Evolutionary conservation across 2,329 filamentous ascomycete species (phyloP).

Genomic region (Penicillium sp.): DNA sequence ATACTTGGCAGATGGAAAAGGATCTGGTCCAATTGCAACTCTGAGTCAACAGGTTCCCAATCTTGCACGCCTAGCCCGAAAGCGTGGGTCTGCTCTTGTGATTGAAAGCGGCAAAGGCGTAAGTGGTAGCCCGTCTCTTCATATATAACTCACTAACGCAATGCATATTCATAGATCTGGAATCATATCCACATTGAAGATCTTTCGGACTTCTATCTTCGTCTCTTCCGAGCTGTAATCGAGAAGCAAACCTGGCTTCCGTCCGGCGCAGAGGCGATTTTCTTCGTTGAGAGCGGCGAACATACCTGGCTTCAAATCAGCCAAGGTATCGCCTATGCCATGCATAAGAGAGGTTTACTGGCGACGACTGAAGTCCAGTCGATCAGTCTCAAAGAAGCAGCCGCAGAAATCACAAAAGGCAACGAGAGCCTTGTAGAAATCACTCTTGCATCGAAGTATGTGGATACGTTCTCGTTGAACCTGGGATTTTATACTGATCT

Average conservation of each 20-base stretch:
- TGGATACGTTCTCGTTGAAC: neutral
- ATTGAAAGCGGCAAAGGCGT: conserved; percentile 3
- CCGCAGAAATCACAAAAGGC: neutral
- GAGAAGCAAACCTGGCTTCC: neutral
- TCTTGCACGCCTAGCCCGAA: neutral
- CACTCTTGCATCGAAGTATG: conserved; percentile 2
- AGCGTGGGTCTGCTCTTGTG: neutral
- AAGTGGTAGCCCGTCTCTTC: neutral
- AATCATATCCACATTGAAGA: conserved; percentile 3
- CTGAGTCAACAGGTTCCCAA: conserved; percentile 3
- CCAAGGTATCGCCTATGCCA: conserved; percentile 2
- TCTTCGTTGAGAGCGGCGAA: conserved; percentile 6
- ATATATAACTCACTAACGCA: neutral
- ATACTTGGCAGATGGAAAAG: neutral
- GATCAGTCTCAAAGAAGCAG: conserved; percentile 1
- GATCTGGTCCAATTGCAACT: conserved; percentile 2
- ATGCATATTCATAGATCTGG: neutral
- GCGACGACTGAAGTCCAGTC: neutral
- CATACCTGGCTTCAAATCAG: conserved; percentile 6
- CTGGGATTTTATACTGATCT: neutral
- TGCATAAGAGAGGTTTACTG: neutral
- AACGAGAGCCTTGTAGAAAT: conserved; percentile 4
- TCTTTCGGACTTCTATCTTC: conserved; percentile 2
- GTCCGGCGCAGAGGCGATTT: conserved; percentile 1
- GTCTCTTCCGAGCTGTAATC: neutral